phyloP scores from a whole-genome alignment of 2,329 filamentous ascomycete genomes.

The Lizonia empirigonia region DNA sequence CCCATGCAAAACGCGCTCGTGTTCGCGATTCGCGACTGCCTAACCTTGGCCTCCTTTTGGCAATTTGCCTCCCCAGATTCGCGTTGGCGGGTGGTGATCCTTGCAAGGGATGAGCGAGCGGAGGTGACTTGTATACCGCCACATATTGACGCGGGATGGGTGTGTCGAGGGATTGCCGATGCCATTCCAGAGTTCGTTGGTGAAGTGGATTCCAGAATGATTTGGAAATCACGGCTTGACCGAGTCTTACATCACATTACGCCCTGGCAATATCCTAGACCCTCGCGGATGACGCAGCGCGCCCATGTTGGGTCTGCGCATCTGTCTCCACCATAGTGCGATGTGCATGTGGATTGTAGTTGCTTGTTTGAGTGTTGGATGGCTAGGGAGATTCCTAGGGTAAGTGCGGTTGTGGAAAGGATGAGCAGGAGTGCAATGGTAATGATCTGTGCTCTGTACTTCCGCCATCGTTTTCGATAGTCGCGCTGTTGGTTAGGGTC shows the following conservation, averaged over 20 bases:
- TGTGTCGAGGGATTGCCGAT: neutral
- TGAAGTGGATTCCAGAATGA: slow-evolving; percentile 7
- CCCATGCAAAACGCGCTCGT: slow-evolving; percentile 2
- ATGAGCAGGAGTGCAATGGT: slow-evolving; percentile 27
- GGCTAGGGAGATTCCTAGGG: slow-evolving; percentile 27
- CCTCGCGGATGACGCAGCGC: slow-evolving; percentile 26
- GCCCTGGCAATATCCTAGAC: slow-evolving; percentile 31
- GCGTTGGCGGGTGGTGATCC: slow-evolving; percentile 21
- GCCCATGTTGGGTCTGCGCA: slow-evolving; percentile 28
- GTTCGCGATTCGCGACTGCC: slow-evolving; percentile 7
- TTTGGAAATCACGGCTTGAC: neutral
- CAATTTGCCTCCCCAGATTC: slow-evolving; percentile 20
- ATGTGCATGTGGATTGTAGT: slow-evolving; percentile 14
- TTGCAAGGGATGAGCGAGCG: slow-evolving; percentile 20
- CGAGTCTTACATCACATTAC: slow-evolving; percentile 16
- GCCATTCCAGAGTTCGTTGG: slow-evolving; percentile 6
- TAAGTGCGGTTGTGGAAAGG: slow-evolving; percentile 28
- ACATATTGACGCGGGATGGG: slow-evolving; percentile 6
- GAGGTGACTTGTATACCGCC: slow-evolving; percentile 13
- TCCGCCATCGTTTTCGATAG: slow-evolving; percentile 23
- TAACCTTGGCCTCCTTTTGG: slow-evolving; percentile 3
- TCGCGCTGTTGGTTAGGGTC: neutral
- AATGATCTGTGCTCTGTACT: slow-evolving; percentile 27
- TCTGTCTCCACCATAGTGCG: slow-evolving; percentile 26
- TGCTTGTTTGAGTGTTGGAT: slow-evolving; percentile 23